These are phyloP conservation scores for Alternaria rosae DNA, from an alignment of 2,329 filamentous ascomycete species.

Conservation along the genomic window DNA sequence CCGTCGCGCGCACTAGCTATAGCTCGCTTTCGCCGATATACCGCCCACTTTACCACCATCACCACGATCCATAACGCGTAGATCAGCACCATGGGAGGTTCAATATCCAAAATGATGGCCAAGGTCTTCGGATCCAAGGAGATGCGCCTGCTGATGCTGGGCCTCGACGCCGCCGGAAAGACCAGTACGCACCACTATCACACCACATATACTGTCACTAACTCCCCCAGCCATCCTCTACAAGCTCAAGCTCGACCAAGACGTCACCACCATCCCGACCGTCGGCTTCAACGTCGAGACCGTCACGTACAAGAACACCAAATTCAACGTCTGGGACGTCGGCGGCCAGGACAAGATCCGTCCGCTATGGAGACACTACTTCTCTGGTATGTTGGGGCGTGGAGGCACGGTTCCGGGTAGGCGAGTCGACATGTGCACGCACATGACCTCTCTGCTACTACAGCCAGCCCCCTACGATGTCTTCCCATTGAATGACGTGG, in stretches of 20 bases:
- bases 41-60: neutral
- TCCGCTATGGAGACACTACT: slow-evolving; percentile 99
- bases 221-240: slow-evolving; percentile 79
- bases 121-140: slow-evolving; percentile 99
- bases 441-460: slow-evolving; percentile 14
- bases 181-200: slow-evolving; percentile 65
- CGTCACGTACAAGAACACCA: slow-evolving; percentile 99
- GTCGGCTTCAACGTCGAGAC: slow-evolving; percentile 99
- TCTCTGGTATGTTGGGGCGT: slow-evolving; percentile 70
- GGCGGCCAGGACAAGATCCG: slow-evolving; percentile 99
- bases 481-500: slow-evolving; percentile 5
- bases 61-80: slow-evolving; percentile 16
- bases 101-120: slow-evolving; percentile 93
- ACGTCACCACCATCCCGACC: slow-evolving; percentile 98
- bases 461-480: neutral
- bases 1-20: neutral
- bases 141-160: slow-evolving; percentile 97
- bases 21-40: slow-evolving; percentile 2
- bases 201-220: slow-evolving; percentile 15
- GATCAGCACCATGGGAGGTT: slow-evolving; percentile 78
- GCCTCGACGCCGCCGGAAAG: slow-evolving; percentile 96
- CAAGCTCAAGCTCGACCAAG: slow-evolving; percentile 99
- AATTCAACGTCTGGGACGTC: slow-evolving; percentile 99
- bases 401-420: slow-evolving; percentile 40
- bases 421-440: slow-evolving; percentile 31